Evolutionary conservation across 495 filamentous ascomycete genomes (phyloP).

Genomic region (Penicillium angulare): DNA sequence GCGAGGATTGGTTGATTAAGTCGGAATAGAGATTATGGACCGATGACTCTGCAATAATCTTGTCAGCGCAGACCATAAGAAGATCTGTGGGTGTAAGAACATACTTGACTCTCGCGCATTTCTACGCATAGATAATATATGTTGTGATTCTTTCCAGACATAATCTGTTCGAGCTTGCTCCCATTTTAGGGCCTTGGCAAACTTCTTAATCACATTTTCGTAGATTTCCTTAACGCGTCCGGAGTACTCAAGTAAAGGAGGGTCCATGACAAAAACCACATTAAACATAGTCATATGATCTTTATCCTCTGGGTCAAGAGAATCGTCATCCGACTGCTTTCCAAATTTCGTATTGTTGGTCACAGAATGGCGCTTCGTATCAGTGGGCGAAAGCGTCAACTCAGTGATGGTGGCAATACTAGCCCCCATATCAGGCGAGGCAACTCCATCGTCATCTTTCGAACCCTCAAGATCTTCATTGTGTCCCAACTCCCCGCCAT

Average conservation of each 20-base stretch:
- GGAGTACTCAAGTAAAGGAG: slow-evolving; percentile 72
- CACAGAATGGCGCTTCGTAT: slow-evolving; percentile 35
- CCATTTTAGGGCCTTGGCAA: slow-evolving; percentile 84
- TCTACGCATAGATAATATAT: slow-evolving; percentile 73
- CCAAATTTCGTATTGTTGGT: slow-evolving; percentile 40
- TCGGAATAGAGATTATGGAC: slow-evolving; percentile 48
- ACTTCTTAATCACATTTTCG: slow-evolving; percentile 82
- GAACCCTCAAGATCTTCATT: slow-evolving; percentile 44
- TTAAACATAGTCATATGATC: slow-evolving; percentile 93
- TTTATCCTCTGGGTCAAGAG: slow-evolving; percentile 53
- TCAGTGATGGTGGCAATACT: slow-evolving; percentile 29
- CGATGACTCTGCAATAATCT: slow-evolving; percentile 31
- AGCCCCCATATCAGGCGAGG: slow-evolving; percentile 29
- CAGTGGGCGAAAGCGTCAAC: slow-evolving; percentile 29
- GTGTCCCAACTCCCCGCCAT: slow-evolving; percentile 41
- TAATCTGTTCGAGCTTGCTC: slow-evolving; percentile 85
- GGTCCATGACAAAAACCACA: slow-evolving; percentile 85
- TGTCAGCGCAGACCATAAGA: slow-evolving; percentile 1
- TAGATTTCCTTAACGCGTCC: slow-evolving; percentile 76
- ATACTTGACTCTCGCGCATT: slow-evolving; percentile 74
- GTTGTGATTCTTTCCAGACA: slow-evolving; percentile 81
- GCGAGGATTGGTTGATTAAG: slow-evolving; percentile 70
- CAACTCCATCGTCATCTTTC: slow-evolving; percentile 27
- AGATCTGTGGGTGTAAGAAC: slow-evolving; percentile 19
- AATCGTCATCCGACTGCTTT: slow-evolving; percentile 30